Conservation (phyloP, 1,284 basidiomycete species). For the Pseudozyma tsukubaensis region DNA sequence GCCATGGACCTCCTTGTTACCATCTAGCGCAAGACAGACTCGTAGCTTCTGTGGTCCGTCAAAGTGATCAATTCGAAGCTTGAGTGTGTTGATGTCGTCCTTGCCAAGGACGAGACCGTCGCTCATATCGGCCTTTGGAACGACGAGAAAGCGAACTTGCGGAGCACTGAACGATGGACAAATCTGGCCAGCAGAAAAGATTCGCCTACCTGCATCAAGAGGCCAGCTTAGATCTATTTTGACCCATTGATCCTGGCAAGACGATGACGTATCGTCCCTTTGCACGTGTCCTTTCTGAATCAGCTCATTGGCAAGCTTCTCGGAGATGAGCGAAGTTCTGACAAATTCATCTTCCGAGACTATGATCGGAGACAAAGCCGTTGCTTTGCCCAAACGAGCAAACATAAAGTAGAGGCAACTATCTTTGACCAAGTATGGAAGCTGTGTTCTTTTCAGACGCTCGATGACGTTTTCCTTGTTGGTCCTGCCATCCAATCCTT, state of each 20-base stretch:
- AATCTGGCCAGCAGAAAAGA: neutral
- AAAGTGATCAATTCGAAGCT: too few species aligned
- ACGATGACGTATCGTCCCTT: neutral
- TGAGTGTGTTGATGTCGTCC: too few species aligned
- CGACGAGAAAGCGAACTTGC: neutral
- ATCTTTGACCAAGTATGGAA: too few species aligned
- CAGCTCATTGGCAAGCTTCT: neutral
- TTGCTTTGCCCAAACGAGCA: neutral
- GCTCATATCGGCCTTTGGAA: too few species aligned
- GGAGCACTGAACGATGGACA: neutral
- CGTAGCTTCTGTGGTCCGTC: too few species aligned
- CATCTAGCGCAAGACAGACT: too few species aligned
- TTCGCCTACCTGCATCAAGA: neutral
- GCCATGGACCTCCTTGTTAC: too few species aligned
- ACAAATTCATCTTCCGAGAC: neutral
- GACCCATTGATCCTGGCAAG: neutral
- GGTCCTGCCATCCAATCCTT: too few species aligned
- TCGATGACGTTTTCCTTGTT: too few species aligned
- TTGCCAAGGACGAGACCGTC: too few species aligned
- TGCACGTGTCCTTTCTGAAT: neutral
- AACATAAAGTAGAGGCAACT: neutral
- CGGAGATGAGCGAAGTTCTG: neutral
- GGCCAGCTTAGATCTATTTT: neutral
- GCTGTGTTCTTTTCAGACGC: too few species aligned
- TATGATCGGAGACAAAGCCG: neutral